Base-by-base conservation (phyloP, 1,139 yeast species). In the Magnusiomyces sp. region DNA sequence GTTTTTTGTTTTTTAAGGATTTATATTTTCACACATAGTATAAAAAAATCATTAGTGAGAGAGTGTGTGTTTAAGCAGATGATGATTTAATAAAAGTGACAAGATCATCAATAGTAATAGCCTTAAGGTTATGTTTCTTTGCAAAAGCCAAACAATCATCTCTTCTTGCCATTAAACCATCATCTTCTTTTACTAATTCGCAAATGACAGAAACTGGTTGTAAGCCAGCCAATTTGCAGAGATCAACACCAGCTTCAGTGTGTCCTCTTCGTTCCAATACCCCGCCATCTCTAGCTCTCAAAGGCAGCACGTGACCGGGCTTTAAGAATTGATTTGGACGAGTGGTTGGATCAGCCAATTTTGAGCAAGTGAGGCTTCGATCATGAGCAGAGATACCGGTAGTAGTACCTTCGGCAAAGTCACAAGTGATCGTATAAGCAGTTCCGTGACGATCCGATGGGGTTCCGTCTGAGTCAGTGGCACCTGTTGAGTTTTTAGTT, bases 311-410 rank as follows among this genome's bases (percentile, higher is more conserved):
- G 63, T 94, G 98, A 29, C 98, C 99, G 0, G 99, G 99, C 62
- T 84, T 80, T 62, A 87, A 72, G 63, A 92, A 87, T 56, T 86
- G 88, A 0, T 61, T 71, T 0, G 95, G 74, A 50, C 71, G 72
- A 13, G 81, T 66, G 6, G 60, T 55, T 2, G 83, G 72, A 56
- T 79, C 76, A 1, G 96, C 95, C 59, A 94, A 74, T 53, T 74
- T 74, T 41, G 74, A 70, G 40, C 87, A 86, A 1, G 98, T 92
- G 57, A 86, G 71, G 0, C 95, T 94, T 62, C 98, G 78, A 67
- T 94, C 99, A 60, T 82, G 83, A 5, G 98, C 97, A 34, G 95
- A 84, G 50, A 92, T 94, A 14, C 99, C 99, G 0, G 98, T 92
- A n/a, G 98, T 87, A 38, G 97, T 90, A 34, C 95, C 95, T 37